These are phyloP conservation scores for Colletotrichum sidae DNA, from an alignment of 2,329 filamentous ascomycete species.

Conservation along the genomic window DNA sequence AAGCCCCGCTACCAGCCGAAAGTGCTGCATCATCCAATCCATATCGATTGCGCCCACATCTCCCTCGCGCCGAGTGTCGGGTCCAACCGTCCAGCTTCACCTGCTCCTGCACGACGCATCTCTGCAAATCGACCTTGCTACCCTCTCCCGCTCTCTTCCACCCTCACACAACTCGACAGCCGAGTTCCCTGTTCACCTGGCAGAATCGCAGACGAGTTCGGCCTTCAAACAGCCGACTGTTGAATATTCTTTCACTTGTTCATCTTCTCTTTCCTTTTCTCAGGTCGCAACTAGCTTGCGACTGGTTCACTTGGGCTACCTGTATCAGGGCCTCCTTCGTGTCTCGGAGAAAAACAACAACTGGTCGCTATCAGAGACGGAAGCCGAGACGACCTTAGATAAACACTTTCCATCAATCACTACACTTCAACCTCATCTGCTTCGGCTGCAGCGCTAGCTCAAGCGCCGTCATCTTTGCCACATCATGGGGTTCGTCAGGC, in stretches of 20 bases:
- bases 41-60: constrained; percentile 36
- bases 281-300: constrained; percentile 33
- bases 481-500: constrained; percentile 46
- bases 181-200: constrained; percentile 39
- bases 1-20: constrained; percentile 30
- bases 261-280: constrained; percentile 28
- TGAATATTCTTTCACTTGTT: constrained; percentile 37
- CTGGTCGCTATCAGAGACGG: constrained; percentile 15
- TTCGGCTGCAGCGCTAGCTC: constrained; percentile 14
- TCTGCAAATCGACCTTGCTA: constrained; percentile 17
- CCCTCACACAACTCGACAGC: constrained; percentile 39
- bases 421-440: constrained; percentile 10
- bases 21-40: constrained; percentile 34
- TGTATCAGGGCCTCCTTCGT: constrained; percentile 30
- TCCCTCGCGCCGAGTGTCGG: constrained; percentile 7
- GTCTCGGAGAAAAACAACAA: constrained; percentile 23
- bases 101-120: constrained; percentile 1
- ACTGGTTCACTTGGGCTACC: constrained; percentile 29
- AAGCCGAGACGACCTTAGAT: constrained; percentile 7
- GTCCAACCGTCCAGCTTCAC: constrained; percentile 33
- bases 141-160: constrained; percentile 32
- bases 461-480: constrained; percentile 28
- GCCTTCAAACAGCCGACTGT: constrained; percentile 20
- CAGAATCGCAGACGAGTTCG: constrained; percentile 32
- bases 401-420: constrained; percentile 6